phyloP scores from a whole-genome alignment of 148 eudicot genomes.

The Diospyros kaki region DNA sequence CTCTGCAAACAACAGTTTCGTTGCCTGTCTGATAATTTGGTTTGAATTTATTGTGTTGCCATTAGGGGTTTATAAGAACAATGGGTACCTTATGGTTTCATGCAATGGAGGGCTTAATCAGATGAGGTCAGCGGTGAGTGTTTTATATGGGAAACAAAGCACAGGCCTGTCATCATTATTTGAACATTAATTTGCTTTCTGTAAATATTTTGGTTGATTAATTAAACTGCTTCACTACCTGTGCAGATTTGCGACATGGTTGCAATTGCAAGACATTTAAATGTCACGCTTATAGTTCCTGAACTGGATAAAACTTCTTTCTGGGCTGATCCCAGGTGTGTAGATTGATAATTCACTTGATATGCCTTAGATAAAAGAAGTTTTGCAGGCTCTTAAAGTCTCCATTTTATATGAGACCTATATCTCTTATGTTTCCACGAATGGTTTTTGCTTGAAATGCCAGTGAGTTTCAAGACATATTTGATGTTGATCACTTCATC shows the following conservation, averaged over 20 bases:
- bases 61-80: constrained; percentile 90
- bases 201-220: not conserved
- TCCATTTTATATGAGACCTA: not conserved
- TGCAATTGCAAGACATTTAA: constrained; percentile 94
- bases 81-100: constrained; percentile 97
- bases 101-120: constrained; percentile 99
- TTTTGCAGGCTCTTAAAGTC: constrained; percentile 16
- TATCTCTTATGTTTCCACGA: not conserved
- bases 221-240: constrained; percentile 3
- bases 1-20: not conserved
- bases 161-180: constrained; percentile 6
- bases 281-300: constrained; percentile 91
- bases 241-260: constrained; percentile 99
- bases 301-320: constrained; percentile 94
- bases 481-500: constrained; percentile 86
- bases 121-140: constrained; percentile 95
- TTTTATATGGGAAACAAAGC: not conserved
- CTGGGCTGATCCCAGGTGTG: constrained; percentile 99
- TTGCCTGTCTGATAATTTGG: not conserved
- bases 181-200: not conserved
- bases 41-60: constrained; percentile 11
- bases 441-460: constrained; percentile 14
- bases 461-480: constrained; percentile 95
- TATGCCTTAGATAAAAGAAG: constrained; percentile 2
- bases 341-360: constrained; percentile 23